Conservation (phyloP, 2,329 filamentous ascomycete species). For the Pseudogymnoascus sp. region DNA sequence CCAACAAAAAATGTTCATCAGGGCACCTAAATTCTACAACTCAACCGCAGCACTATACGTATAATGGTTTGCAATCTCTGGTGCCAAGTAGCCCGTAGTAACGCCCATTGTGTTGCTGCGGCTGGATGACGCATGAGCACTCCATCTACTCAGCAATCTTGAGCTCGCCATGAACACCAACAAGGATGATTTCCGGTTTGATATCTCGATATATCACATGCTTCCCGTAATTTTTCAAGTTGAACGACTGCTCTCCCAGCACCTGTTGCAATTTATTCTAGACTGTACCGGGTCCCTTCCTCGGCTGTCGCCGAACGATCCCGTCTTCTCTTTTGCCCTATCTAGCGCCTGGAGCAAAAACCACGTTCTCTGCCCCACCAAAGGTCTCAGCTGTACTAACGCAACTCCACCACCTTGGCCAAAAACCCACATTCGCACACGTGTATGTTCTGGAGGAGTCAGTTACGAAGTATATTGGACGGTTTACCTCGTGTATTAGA, state of each 20-base stretch:
- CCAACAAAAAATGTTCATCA: constrained; percentile 95
- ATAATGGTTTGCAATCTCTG: constrained; percentile 93
- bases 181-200: constrained; percentile 89
- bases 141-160: constrained; percentile 97
- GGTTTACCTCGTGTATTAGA: neutral
- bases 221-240: constrained; percentile 41
- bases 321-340: neutral
- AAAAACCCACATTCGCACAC: neutral
- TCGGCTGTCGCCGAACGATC: neutral
- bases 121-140: constrained; percentile 93
- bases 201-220: constrained; percentile 88
- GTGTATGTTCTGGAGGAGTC: neutral
- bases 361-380: neutral
- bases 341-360: neutral
- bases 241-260: neutral
- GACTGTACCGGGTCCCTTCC: neutral
- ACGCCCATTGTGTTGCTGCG: constrained; percentile 91
- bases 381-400: neutral
- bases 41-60: constrained; percentile 94
- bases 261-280: neutral
- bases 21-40: constrained; percentile 86
- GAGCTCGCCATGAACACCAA: constrained; percentile 74
- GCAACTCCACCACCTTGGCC: neutral
- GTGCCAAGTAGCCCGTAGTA: constrained; percentile 94
- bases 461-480: neutral